These are phyloP conservation scores for Yarrowia keelungensis DNA, from an alignment of 805 yeast genomes.

Conservation along the genomic window DNA sequence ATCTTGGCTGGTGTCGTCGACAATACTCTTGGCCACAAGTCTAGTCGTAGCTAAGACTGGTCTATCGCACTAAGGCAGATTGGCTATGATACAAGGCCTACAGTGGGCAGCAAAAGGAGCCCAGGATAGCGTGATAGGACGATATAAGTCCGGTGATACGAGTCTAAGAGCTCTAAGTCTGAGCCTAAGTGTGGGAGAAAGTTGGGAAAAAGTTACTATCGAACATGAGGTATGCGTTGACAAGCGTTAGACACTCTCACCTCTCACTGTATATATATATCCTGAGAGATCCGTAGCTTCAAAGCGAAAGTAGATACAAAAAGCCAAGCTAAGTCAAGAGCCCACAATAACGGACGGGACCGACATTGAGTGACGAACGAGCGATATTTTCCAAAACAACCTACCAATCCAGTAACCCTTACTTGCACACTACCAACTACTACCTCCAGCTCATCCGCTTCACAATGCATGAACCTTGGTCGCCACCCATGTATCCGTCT, in stretches of 20 bases:
- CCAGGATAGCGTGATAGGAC: neutral
- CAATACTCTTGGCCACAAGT: neutral
- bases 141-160: slow-evolving; percentile 16
- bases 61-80: neutral
- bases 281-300: neutral
- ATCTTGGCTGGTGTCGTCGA: too few relatives aligned
- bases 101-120: neutral
- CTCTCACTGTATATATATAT: neutral
- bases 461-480: slow-evolving; percentile 37
- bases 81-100: neutral
- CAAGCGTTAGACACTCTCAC: neutral
- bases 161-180: neutral
- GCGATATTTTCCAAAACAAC: too few relatives aligned
- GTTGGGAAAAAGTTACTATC: slow-evolving; percentile 1
- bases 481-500: slow-evolving; percentile 26
- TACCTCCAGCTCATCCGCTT: neutral
- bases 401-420: too few relatives aligned
- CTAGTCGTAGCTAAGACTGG: neutral
- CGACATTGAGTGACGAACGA: too few relatives aligned
- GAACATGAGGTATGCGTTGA: slow-evolving; percentile 9
- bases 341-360: too few relatives aligned
- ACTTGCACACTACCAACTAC: too few relatives aligned
- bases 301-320: neutral
- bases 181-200: neutral
- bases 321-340: too few relatives aligned